These are phyloP conservation scores for Thecaphora frezii DNA, from an alignment of 1,284 basidiomycete species.

Conservation along the genomic window DNA sequence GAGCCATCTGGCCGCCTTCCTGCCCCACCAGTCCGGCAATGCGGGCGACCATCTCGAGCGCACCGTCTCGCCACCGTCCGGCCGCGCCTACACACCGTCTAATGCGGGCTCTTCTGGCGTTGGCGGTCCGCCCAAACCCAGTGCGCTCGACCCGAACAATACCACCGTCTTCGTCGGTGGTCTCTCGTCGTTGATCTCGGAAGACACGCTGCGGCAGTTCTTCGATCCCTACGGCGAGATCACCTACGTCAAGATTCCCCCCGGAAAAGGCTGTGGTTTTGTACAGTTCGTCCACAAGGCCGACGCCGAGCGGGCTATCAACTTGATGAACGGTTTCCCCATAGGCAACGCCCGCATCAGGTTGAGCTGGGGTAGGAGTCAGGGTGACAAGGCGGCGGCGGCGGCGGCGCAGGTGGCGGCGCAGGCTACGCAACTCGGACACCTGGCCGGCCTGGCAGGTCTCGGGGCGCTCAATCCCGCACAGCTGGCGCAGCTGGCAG, in stretches of 20 bases:
- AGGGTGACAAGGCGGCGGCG: conserved; percentile 57
- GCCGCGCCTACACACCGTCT: not conserved
- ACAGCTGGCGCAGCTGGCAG: conserved; percentile 42
- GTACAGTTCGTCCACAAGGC: conserved; percentile 89
- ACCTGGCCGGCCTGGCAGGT: conserved; percentile 40
- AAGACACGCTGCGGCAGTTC: conserved; percentile 51
- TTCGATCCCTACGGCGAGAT: conserved; percentile 56
- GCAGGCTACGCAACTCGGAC: conserved; percentile 46
- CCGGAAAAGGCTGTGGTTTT: conserved; percentile 92
- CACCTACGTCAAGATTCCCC: conserved; percentile 79
- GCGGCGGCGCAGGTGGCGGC: conserved; percentile 49
- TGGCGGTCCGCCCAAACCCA: conserved; percentile 2
- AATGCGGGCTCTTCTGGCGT: not conserved
- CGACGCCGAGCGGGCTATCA: conserved; percentile 87
- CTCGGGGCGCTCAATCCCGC: conserved; percentile 39
- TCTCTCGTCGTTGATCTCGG: conserved; percentile 52
- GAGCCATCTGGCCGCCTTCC: conserved; percentile 6
- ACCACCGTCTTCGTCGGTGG: conserved; percentile 59
- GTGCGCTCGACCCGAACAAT: conserved; percentile 54
- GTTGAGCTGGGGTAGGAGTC: conserved; percentile 79
- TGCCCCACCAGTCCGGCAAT: not conserved
- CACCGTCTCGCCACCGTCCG: not conserved
- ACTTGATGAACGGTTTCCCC: conserved; percentile 93
- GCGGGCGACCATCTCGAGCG: not conserved
- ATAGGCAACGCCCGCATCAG: conserved; percentile 81